phyloP scores from a whole-genome alignment of 495 filamentous ascomycete species.

The Lindgomyces ingoldianus region DNA sequence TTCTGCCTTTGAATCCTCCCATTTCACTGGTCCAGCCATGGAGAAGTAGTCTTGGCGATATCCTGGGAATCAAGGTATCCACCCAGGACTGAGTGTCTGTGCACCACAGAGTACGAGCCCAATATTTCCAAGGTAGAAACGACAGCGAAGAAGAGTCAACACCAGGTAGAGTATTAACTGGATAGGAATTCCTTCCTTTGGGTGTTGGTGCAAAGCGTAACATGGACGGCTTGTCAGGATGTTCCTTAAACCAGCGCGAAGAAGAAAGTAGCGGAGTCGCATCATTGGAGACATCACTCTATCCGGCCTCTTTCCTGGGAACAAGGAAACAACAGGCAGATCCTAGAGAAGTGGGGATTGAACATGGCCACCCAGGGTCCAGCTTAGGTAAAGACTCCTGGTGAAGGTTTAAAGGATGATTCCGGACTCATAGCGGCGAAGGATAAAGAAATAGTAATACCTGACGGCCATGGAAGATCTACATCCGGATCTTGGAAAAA shows the following conservation, averaged over 20 bases:
- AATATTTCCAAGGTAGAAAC: background rate
- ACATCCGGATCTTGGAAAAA: conserved; percentile 19
- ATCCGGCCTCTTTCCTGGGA: conserved; percentile 16
- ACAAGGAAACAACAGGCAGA: background rate
- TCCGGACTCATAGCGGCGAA: conserved; percentile 16
- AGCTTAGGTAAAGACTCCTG: conserved; percentile 20
- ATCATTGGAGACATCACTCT: conserved; percentile 12
- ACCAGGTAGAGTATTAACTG: conserved; percentile 12
- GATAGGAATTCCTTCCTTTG: conserved; percentile 6
- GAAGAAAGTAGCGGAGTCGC: background rate
- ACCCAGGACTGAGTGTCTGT: conserved; percentile 10
- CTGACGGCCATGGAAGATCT: conserved; percentile 32
- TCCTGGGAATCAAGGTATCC: conserved; percentile 7
- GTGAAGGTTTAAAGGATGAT: conserved; percentile 17
- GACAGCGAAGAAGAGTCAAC: conserved; percentile 10
- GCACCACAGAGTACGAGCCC: background rate
- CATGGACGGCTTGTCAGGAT: background rate
- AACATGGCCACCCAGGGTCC: background rate
- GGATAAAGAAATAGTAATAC: conserved; percentile 27
- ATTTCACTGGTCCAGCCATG: background rate
- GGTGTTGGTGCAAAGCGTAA: background rate
- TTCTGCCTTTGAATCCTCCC: conserved; percentile 3
- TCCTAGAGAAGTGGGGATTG: background rate
- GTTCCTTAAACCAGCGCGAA: background rate
- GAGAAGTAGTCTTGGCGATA: background rate